phyloP scores from a whole-genome alignment of 2,329 filamentous ascomycete genomes.

The Fusarium guadeloupense region DNA sequence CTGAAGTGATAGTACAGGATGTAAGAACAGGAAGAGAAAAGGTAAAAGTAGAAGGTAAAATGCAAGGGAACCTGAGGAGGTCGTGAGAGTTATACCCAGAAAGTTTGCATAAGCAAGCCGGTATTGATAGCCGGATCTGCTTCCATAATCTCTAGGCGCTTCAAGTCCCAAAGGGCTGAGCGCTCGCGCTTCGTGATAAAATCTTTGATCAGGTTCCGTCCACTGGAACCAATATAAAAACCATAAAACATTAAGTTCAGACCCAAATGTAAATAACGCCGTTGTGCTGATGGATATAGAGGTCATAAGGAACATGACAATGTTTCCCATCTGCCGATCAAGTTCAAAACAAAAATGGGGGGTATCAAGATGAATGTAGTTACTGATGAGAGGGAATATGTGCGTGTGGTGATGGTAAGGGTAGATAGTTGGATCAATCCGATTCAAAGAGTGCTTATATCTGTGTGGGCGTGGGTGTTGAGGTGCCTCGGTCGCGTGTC shows the following conservation, averaged over 20 bases:
- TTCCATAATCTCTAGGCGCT: slow-evolving; percentile 10
- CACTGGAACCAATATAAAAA: slow-evolving; percentile 28
- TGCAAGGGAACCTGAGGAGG: background rate
- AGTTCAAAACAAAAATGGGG: slow-evolving; percentile 41
- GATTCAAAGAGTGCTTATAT: slow-evolving; percentile 24
- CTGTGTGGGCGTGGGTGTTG: slow-evolving; percentile 43
- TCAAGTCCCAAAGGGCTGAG: slow-evolving; percentile 14
- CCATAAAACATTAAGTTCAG: slow-evolving; percentile 38
- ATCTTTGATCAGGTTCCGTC: slow-evolving; percentile 18
- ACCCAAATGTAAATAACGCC: slow-evolving; percentile 43
- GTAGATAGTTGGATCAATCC: slow-evolving; percentile 20
- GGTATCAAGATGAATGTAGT: slow-evolving; percentile 52
- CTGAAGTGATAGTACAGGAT: slow-evolving; percentile 14
- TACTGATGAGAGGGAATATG: slow-evolving; percentile 44
- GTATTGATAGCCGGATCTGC: slow-evolving; percentile 10
- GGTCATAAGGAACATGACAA: slow-evolving; percentile 44
- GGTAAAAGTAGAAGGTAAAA: slow-evolving; percentile 2
- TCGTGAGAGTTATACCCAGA: slow-evolving; percentile 30
- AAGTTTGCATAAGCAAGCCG: slow-evolving; percentile 4
- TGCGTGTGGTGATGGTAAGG: slow-evolving; percentile 35
- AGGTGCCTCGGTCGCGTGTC: slow-evolving; percentile 56
- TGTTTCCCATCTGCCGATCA: slow-evolving; percentile 41
- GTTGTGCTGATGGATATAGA: slow-evolving; percentile 45
- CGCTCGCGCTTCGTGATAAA: slow-evolving; percentile 20
- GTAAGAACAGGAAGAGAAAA: slow-evolving; percentile 11